phyloP scores from a whole-genome alignment of 805 yeast genomes.

The Priceomyces fermenticarens region DNA sequence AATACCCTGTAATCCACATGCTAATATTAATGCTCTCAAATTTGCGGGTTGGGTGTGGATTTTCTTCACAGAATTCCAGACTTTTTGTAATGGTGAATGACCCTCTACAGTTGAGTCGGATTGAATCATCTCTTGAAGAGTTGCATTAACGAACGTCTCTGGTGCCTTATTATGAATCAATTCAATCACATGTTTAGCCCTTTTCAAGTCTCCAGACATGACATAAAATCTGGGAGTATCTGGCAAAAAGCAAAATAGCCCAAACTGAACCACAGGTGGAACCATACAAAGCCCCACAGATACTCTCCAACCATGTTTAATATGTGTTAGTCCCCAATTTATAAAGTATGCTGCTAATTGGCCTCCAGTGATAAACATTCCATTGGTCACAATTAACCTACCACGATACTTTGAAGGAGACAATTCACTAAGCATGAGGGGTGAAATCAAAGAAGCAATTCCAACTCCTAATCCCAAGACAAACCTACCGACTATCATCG shows the following conservation, averaged over 20 bases:
- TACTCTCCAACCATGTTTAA: constrained; percentile 87
- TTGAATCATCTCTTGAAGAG: constrained; percentile 62
- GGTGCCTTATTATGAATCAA: constrained; percentile 64
- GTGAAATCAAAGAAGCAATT: constrained; percentile 90
- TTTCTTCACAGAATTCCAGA: constrained; percentile 59
- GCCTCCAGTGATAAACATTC: constrained; percentile 90
- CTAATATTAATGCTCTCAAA: constrained; percentile 83
- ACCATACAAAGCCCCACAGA: constrained; percentile 87
- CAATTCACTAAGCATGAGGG: constrained; percentile 85
- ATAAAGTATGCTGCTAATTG: constrained; percentile 91
- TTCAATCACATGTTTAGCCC: constrained; percentile 64
- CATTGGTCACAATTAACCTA: constrained; percentile 82
- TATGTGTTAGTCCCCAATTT: constrained; percentile 79
- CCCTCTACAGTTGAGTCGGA: constrained; percentile 44
- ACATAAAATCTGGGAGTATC: constrained; percentile 93
- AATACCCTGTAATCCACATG: constrained; percentile 92
- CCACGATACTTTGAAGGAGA: constrained; percentile 94
- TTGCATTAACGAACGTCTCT: constrained; percentile 60
- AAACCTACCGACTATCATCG: constrained; percentile 88
- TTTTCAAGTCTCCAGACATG: constrained; percentile 60
- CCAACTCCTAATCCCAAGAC: constrained; percentile 97
- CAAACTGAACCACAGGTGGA: constrained; percentile 78
- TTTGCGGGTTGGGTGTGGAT: constrained; percentile 73
- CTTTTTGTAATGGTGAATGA: constrained; percentile 39
- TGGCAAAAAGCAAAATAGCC: constrained; percentile 79